Conservation (phyloP, 352 stramenopile genomes). For the Pythium rishiriense region DNA sequence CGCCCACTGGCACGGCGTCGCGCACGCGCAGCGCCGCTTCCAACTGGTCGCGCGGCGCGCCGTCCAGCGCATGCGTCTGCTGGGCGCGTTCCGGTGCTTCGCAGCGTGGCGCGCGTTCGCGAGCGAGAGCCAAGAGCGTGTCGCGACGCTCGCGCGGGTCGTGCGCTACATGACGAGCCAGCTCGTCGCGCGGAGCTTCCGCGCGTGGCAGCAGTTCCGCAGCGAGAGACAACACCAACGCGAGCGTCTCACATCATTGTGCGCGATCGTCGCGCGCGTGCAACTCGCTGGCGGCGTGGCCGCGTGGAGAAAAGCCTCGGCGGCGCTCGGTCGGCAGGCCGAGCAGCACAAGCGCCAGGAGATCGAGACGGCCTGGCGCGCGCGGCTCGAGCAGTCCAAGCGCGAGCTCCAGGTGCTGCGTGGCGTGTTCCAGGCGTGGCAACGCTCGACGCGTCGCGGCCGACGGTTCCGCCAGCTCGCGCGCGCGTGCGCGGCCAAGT, state of each 20-base stretch:
- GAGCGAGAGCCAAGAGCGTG: slow-evolving; percentile 14
- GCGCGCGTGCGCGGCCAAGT: slow-evolving; percentile 18
- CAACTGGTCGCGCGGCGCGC: slow-evolving; percentile 2
- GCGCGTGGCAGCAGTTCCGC: slow-evolving; percentile 18
- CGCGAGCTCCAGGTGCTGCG: slow-evolving; percentile 20
- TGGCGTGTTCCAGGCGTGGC: slow-evolving; percentile 15
- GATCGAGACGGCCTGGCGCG: slow-evolving; percentile 24
- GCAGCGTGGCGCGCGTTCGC: slow-evolving; percentile 47
- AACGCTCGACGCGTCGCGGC: not conserved
- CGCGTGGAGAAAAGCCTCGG: slow-evolving; percentile 3
- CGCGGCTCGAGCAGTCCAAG: slow-evolving; percentile 29
- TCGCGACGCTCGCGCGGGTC: slow-evolving; percentile 29
- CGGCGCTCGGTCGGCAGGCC: not conserved
- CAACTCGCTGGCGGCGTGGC: not conserved
- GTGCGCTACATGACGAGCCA: slow-evolving; percentile 41
- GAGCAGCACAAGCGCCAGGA: slow-evolving; percentile 13
- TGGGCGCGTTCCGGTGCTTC: slow-evolving; percentile 45
- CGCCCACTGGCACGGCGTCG: not conserved
- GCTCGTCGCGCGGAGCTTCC: slow-evolving; percentile 24
- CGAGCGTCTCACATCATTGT: not conserved
- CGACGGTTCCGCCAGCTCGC: slow-evolving; percentile 17
- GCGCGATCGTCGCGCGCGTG: not conserved
- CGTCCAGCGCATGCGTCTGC: slow-evolving; percentile 34
- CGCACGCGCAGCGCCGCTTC: not conserved
- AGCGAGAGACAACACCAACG: not conserved